These are phyloP conservation scores for Fonsecaea erecta DNA, from an alignment of 2,329 filamentous ascomycete genomes.

Conservation along the genomic window DNA sequence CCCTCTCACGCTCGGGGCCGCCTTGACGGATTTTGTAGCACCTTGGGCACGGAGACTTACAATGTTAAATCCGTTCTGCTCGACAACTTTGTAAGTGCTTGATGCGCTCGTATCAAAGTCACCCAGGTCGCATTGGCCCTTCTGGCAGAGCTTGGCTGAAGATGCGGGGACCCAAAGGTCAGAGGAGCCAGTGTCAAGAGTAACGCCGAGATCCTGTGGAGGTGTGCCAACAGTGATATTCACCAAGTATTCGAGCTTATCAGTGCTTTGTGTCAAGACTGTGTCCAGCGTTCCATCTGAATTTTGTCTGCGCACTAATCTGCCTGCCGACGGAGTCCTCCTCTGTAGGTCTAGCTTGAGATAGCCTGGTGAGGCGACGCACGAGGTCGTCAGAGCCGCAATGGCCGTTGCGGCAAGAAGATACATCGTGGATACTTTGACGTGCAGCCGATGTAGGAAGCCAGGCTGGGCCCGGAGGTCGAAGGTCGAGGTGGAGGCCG, in stretches of 20 bases:
- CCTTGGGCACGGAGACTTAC: constrained; percentile 10
- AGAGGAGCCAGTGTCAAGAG: constrained; percentile 33
- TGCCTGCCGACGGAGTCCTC: neutral
- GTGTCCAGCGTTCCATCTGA: constrained; percentile 16
- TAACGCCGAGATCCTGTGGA: constrained; percentile 28
- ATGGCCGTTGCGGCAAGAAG: constrained; percentile 5
- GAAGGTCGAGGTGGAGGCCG: neutral
- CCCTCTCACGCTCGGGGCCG: neutral
- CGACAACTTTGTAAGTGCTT: constrained; percentile 27
- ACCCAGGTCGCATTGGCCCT: constrained; percentile 29
- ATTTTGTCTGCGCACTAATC: constrained; percentile 24
- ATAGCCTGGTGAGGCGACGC: constrained; percentile 29
- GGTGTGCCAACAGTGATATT: constrained; percentile 35
- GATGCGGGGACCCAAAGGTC: constrained; percentile 33
- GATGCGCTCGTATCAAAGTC: constrained; percentile 23
- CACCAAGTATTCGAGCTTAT: constrained; percentile 32
- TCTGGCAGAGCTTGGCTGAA: constrained; percentile 22
- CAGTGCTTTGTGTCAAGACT: constrained; percentile 16
- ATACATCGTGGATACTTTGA: constrained; percentile 6
- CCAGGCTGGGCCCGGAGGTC: neutral
- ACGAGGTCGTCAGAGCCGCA: constrained; percentile 17
- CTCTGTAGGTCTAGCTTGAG: constrained; percentile 24
- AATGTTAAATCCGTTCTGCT: constrained; percentile 33
- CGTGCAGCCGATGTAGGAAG: neutral
- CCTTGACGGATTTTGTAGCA: neutral